Conservation (phyloP, 148 eudicot genomes). For the Cornus controversa region DNA sequence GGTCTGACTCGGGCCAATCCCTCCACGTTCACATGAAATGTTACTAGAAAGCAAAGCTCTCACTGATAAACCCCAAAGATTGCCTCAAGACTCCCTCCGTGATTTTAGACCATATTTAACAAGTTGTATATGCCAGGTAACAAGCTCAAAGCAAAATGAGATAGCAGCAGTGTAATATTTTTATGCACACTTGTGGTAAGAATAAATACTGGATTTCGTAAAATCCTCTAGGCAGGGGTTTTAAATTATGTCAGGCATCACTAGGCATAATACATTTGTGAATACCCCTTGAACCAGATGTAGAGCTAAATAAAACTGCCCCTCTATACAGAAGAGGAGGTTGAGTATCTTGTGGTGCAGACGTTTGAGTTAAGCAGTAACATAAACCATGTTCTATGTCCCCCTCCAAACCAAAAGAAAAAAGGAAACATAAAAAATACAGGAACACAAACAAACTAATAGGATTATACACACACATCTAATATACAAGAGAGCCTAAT, state of each 20-base stretch:
- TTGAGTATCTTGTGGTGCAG: not conserved
- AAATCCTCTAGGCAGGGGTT: not conserved
- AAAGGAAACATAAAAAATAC: not conserved
- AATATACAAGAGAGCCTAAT: not conserved
- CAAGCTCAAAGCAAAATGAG: too few species aligned
- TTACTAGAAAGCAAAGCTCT: not conserved
- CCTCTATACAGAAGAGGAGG: not conserved
- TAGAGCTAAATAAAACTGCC: not conserved
- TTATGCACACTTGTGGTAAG: too few species aligned
- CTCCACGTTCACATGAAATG: not conserved
- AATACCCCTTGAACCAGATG: not conserved
- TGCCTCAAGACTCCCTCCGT: too few species aligned
- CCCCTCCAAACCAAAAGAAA: not conserved
- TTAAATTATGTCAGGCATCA: not conserved
- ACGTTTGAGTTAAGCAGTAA: not conserved
- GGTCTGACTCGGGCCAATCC: not conserved
- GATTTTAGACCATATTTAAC: too few species aligned
- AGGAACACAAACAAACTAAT: not conserved
- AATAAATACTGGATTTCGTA: too few species aligned
- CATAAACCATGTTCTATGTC: not conserved
- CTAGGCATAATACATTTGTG: not conserved
- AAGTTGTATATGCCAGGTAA: too few species aligned
- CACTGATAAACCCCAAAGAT: not conserved
- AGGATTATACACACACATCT: not conserved
- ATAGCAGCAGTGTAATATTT: too few species aligned